phyloP scores from a whole-genome alignment of 2,329 filamentous ascomycete genomes.

The Xylariaceae sp. region DNA sequence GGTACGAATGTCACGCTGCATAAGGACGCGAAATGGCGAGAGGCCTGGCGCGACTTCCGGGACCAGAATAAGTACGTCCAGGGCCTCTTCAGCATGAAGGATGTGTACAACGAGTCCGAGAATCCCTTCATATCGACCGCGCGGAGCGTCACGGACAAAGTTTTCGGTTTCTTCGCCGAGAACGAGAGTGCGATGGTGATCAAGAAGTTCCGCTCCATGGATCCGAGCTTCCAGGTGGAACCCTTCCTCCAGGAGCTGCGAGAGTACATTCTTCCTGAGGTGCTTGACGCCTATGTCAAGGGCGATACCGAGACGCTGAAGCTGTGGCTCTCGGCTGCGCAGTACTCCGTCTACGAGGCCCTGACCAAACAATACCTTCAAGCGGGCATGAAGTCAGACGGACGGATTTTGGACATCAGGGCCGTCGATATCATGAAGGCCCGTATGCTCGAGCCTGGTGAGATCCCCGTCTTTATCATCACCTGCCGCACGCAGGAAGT shows the following conservation, averaged over 20 bases:
- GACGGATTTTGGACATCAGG: conserved; percentile 88
- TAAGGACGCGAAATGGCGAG: conserved; percentile 96
- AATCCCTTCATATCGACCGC: conserved; percentile 92
- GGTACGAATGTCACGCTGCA: conserved; percentile 92
- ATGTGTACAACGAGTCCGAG: conserved; percentile 89
- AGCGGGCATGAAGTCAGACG: conserved; percentile 87
- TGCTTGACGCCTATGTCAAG: conserved; percentile 96
- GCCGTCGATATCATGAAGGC: conserved; percentile 83
- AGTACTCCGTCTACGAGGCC: conserved; percentile 96
- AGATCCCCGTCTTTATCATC: conserved; percentile 93
- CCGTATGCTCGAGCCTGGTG: conserved; percentile 73
- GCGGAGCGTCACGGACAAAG: conserved; percentile 84
- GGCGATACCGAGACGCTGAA: conserved; percentile 86
- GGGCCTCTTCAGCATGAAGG: conserved; percentile 77
- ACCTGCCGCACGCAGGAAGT: conserved; percentile 96
- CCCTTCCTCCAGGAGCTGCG: conserved; percentile 91
- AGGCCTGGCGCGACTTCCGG: conserved; percentile 94
- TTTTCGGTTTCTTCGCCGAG: conserved; percentile 95
- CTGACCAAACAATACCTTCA: conserved; percentile 93
- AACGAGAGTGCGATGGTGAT: conserved; percentile 97
- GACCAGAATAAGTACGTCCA: conserved; percentile 86
- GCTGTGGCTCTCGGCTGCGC: conserved; percentile 91
- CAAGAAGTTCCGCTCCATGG: conserved; percentile 95
- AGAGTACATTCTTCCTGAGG: conserved; percentile 95
- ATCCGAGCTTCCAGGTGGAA: conserved; percentile 89